These are phyloP conservation scores for Rhododendron williamsianum DNA, from an alignment of 148 eudicot species.

Conservation along the genomic window DNA sequence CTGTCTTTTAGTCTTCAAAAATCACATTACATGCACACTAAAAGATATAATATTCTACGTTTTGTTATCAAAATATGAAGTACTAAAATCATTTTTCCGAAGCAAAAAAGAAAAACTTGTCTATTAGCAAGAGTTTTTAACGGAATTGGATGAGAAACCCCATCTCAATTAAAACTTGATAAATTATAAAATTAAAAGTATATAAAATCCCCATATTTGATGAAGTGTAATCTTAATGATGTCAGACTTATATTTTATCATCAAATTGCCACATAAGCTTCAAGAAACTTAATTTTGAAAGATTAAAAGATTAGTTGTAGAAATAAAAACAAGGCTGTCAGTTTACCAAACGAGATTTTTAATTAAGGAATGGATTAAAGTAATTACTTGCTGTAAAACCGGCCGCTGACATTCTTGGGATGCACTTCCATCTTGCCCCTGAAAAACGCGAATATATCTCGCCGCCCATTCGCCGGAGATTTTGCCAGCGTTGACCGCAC, in stretches of 20 bases:
- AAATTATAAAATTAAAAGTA: background rate
- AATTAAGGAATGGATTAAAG: background rate
- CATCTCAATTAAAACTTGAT: background rate
- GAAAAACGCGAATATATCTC: slow-evolving; percentile 80
- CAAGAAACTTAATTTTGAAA: background rate
- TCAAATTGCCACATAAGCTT: background rate
- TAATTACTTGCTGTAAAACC: slow-evolving; percentile 78
- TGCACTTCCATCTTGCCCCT: slow-evolving; percentile 92
- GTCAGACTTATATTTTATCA: background rate
- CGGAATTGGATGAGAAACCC: background rate
- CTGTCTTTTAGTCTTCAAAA: too few relatives aligned
- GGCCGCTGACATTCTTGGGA: slow-evolving; percentile 91
- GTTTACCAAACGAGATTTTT: background rate
- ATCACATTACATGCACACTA: too few relatives aligned
- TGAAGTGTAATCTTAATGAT: background rate
- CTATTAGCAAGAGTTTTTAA: too few relatives aligned
- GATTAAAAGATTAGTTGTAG: background rate
- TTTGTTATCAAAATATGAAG: background rate
- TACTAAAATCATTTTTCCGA: too few relatives aligned
- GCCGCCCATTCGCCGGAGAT: slow-evolving; percentile 47
- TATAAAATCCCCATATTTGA: background rate
- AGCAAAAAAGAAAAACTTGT: too few relatives aligned
- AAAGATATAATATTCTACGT: too few relatives aligned
- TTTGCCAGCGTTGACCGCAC: slow-evolving; percentile 43
- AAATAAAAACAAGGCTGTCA: background rate